Conservation (phyloP, 306 rosid species). For the Myrica gale region DNA sequence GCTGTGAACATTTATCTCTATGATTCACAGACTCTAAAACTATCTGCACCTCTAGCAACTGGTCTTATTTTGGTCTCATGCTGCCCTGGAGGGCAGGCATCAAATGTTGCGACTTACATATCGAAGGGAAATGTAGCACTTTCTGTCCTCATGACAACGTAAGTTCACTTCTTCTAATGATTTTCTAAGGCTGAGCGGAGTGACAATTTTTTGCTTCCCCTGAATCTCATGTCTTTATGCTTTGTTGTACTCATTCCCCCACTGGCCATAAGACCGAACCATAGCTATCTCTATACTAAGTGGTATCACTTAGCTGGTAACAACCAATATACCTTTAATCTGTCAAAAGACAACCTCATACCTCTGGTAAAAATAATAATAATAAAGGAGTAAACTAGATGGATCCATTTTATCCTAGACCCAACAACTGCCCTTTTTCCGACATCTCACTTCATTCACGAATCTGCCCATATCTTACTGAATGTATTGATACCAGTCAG, state of each 20-base stretch:
- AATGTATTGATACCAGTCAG: too few species aligned
- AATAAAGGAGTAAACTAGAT: too few species aligned
- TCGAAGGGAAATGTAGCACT: conserved; percentile 96
- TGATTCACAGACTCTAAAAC: conserved; percentile 68
- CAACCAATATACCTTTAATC: not conserved
- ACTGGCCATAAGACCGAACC: not conserved
- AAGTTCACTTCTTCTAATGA: conserved; percentile 33
- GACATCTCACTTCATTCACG: too few species aligned
- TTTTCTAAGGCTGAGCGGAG: conserved; percentile 7
- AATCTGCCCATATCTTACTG: too few species aligned
- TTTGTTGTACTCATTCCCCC: not conserved
- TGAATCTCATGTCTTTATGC: not conserved
- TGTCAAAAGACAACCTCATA: too few species aligned
- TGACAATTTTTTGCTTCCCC: not conserved
- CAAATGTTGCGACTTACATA: conserved; percentile 93
- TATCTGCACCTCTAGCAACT: conserved; percentile 91
- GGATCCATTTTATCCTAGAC: too few species aligned
- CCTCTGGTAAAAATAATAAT: too few species aligned
- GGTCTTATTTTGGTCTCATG: conserved; percentile 98
- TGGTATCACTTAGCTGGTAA: not conserved
- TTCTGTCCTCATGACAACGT: conserved; percentile 94
- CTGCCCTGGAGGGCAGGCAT: conserved; percentile 99
- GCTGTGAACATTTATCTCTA: conserved; percentile 21
- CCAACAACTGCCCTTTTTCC: too few species aligned
- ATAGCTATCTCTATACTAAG: not conserved